Conservation (phyloP, 306 rosid species). For the Fragaria vesca region DNA sequence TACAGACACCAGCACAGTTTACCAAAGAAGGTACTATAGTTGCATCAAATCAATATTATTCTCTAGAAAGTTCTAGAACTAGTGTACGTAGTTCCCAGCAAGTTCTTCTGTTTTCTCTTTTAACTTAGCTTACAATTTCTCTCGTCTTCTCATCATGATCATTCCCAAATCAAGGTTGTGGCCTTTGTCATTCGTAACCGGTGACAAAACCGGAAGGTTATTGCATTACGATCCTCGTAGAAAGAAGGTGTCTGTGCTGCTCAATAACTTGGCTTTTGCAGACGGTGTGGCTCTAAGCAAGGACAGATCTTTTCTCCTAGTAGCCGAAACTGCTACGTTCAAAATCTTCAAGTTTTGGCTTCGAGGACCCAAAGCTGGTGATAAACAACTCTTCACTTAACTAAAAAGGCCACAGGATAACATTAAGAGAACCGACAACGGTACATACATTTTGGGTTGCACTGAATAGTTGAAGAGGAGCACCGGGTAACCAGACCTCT, state of each 20-base stretch:
- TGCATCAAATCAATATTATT: too few species aligned
- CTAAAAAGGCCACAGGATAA: slow-evolving; percentile 50
- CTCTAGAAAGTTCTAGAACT: too few species aligned
- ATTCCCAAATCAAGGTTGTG: slow-evolving; percentile 32
- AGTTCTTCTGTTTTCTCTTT: neutral
- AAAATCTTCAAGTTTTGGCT: slow-evolving; percentile 38
- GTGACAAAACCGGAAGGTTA: slow-evolving; percentile 59
- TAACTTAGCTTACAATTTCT: neutral
- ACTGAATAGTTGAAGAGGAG: slow-evolving; percentile 37
- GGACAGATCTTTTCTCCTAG: slow-evolving; percentile 45
- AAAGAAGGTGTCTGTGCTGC: slow-evolving; percentile 38
- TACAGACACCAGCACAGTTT: slow-evolving; percentile 53
- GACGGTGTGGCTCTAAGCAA: slow-evolving; percentile 66
- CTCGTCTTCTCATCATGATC: neutral
- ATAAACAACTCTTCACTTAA: slow-evolving; percentile 24
- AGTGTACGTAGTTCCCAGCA: neutral
- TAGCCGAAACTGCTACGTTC: slow-evolving; percentile 33
- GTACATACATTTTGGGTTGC: slow-evolving; percentile 54
- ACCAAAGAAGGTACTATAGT: slow-evolving; percentile 49
- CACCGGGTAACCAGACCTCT: neutral
- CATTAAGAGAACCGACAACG: slow-evolving; percentile 38
- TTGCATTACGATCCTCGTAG: slow-evolving; percentile 44
- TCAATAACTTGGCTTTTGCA: slow-evolving; percentile 45
- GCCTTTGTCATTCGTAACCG: slow-evolving; percentile 20
- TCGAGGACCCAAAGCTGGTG: slow-evolving; percentile 16